Conservation (phyloP, 352 stramenopile genomes). For the Globisporangium recalcitrans region DNA sequence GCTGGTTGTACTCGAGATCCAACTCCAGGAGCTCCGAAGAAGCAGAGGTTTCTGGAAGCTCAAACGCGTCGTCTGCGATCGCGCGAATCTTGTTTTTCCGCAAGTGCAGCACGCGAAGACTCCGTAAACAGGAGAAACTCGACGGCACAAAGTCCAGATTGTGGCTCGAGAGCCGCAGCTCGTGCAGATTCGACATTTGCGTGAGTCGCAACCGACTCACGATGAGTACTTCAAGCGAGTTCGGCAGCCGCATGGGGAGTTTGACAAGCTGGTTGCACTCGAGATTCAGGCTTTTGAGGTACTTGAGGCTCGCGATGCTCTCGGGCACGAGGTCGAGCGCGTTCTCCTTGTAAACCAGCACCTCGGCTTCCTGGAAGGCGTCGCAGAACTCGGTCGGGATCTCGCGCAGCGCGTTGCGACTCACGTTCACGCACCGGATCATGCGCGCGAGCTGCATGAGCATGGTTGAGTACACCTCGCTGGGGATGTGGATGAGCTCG, state of each 20-base stretch:
- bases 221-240: conserved; percentile 29
- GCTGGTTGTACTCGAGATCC: conserved; percentile 64
- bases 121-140: conserved; percentile 29
- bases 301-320: conserved; percentile 23
- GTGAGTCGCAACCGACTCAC: conserved; percentile 51
- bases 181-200: conserved; percentile 41
- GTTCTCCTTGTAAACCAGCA: conserved; percentile 63
- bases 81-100: conserved; percentile 52
- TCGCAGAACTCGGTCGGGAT: conserved; percentile 43
- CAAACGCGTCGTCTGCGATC: conserved; percentile 44
- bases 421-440: conserved; percentile 58
- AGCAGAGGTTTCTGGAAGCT: not conserved
- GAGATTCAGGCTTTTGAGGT: conserved; percentile 37
- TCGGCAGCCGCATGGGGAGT: conserved; percentile 36
- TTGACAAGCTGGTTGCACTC: conserved; percentile 56
- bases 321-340: conserved; percentile 34
- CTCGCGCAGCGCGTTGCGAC: conserved; percentile 60
- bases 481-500: conserved; percentile 58
- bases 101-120: conserved; percentile 53
- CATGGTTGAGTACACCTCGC: conserved; percentile 51
- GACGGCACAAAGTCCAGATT: conserved; percentile 33
- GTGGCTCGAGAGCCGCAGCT: conserved; percentile 58
- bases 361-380: conserved; percentile 49
- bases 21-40: conserved; percentile 36
- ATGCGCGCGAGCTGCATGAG: conserved; percentile 57